A percentile compares a stretch with the other conserved stretches of the same genome.
Evolutionary conservation across 345 rosid species (phyloP).

Genomic region (Trapa incisa): DNA sequence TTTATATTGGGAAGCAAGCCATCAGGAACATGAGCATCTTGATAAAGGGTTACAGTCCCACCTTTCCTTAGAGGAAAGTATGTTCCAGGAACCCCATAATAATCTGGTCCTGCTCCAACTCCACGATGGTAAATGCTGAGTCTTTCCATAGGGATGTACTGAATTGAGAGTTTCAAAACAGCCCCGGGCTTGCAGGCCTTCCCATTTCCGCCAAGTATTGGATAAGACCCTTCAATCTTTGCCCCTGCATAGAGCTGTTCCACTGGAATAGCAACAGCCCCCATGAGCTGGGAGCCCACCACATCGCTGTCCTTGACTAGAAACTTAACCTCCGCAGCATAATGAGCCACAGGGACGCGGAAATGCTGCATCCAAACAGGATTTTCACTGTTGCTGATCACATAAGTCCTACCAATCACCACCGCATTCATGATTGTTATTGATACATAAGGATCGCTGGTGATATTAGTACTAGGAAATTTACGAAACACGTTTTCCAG

Average conservation of each 20-base stretch:
- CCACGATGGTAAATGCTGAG: slow-evolving; percentile 59
- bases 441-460: slow-evolving; percentile 92
- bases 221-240: slow-evolving; percentile 55
- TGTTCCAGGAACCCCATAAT: slow-evolving; percentile 80
- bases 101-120: slow-evolving; percentile 79
- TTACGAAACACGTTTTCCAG: slow-evolving; percentile 59
- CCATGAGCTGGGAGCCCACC: slow-evolving; percentile 76
- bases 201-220: slow-evolving; percentile 41
- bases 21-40: slow-evolving; percentile 91
- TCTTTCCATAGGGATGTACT: slow-evolving; percentile 56
- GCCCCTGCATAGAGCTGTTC: slow-evolving; percentile 53
- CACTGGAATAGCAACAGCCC: slow-evolving; percentile 67
- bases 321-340: slow-evolving; percentile 75
- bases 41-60: slow-evolving; percentile 73
- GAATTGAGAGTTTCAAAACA: slow-evolving; percentile 49
- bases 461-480: slow-evolving; percentile 35
- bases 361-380: slow-evolving; percentile 90
- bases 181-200: slow-evolving; percentile 86
- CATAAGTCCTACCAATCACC: slow-evolving; percentile 74
- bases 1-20: slow-evolving; percentile 51
- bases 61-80: slow-evolving; percentile 90
- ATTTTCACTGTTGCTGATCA: slow-evolving; percentile 67
- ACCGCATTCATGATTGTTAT: slow-evolving; percentile 51
- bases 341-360: slow-evolving; percentile 78
- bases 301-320: slow-evolving; percentile 81